Conservation (phyloP, 257 asterid species). For the Sherardia arvensis region DNA sequence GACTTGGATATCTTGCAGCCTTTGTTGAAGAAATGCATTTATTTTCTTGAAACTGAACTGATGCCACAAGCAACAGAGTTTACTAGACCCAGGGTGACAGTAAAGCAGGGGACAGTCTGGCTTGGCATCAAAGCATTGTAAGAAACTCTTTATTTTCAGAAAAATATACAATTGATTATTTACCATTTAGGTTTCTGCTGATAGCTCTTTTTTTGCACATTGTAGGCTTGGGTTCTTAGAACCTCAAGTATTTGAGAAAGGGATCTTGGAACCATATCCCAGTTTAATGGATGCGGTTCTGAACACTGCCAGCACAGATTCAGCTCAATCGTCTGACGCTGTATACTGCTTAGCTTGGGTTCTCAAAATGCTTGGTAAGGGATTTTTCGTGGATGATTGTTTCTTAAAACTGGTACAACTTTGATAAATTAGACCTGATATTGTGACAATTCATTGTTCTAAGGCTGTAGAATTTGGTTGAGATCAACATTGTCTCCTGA, state of each 20-base stretch:
- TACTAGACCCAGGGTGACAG: constrained; percentile 80
- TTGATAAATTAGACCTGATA: neutral
- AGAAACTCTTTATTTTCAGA: constrained; percentile 42
- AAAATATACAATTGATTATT: constrained; percentile 12
- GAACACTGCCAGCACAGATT: constrained; percentile 85
- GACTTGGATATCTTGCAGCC: constrained; percentile 87
- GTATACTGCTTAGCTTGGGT: constrained; percentile 85
- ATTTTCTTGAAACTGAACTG: constrained; percentile 61
- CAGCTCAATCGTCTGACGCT: constrained; percentile 78
- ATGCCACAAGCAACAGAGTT: constrained; percentile 28
- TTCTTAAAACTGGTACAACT: neutral
- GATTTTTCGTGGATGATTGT: too few relatives aligned
- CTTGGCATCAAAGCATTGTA: constrained; percentile 98
- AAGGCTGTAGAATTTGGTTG: constrained; percentile 96
- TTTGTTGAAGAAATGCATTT: constrained; percentile 70
- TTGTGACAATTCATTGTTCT: constrained; percentile 8
- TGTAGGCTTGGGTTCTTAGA: constrained; percentile 92
- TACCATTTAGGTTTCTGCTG: constrained; percentile 18
- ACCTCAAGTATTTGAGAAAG: constrained; percentile 96
- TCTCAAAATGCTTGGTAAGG: constrained; percentile 92
- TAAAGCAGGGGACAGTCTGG: constrained; percentile 86
- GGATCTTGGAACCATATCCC: constrained; percentile 88
- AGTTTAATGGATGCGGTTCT: constrained; percentile 84
- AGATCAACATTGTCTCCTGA: constrained; percentile 87
- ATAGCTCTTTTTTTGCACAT: constrained; percentile 21